Percentiles rank a stretch among this genome's conserved stretches.
phyloP scores from a whole-genome alignment of 1,284 basidiomycete genomes.

The Melampsora americana region DNA sequence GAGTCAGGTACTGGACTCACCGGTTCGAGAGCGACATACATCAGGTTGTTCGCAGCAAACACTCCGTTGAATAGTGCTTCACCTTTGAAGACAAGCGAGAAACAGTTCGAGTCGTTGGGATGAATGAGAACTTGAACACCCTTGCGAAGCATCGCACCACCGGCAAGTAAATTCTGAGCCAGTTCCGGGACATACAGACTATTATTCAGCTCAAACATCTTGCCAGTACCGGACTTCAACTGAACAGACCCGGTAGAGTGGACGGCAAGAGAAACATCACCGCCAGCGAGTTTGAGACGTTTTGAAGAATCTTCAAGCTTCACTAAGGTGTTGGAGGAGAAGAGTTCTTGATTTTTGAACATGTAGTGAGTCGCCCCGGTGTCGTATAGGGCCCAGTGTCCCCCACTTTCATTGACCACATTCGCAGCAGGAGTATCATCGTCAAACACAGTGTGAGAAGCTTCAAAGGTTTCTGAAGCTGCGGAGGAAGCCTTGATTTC shows the following conservation, averaged over 20 bases:
- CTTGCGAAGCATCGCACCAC: not conserved
- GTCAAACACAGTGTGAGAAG: not conserved
- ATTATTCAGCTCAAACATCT: not conserved
- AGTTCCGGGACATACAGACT: not conserved
- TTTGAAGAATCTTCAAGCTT: not conserved
- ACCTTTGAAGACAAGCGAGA: not conserved
- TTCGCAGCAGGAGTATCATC: not conserved
- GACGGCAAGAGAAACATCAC: not conserved
- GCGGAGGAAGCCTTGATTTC: not conserved
- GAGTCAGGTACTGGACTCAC: not conserved
- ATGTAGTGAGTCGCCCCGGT: conserved; percentile 28
- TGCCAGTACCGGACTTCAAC: not conserved
- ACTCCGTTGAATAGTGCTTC: not conserved
- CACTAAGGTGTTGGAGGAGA: not conserved
- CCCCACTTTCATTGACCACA: not conserved
- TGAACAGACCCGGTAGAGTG: not conserved
- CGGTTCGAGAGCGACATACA: not conserved
- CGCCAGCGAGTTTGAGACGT: not conserved
- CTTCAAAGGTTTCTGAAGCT: too few species aligned
- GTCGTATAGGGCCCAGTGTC: not conserved
- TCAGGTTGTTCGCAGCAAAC: not conserved
- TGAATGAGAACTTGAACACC: not conserved
- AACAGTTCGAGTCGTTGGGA: not conserved
- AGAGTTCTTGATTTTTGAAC: conserved; percentile 18
- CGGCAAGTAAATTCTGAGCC: not conserved